phyloP scores from a whole-genome alignment of 176 grass and related monocot genomes.

The Musa itinerans region DNA sequence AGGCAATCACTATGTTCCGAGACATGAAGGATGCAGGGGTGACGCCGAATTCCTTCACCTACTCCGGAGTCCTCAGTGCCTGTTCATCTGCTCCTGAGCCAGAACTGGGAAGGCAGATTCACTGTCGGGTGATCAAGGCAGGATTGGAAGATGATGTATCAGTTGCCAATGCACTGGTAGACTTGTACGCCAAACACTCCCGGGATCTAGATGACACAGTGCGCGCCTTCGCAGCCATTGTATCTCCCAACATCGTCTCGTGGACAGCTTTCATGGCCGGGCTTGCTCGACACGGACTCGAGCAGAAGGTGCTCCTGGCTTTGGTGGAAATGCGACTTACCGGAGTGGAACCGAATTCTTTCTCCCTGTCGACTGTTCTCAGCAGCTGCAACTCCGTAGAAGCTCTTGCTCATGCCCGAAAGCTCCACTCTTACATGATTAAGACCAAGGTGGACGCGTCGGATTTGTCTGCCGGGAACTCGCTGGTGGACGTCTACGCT shows the following conservation, averaged over 20 bases:
- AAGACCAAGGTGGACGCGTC: slow-evolving; percentile 51
- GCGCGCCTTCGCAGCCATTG: slow-evolving; percentile 26
- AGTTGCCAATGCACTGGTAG: slow-evolving; percentile 48
- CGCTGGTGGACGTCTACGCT: slow-evolving; percentile 58
- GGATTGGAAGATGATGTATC: slow-evolving; percentile 38
- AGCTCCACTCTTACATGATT: slow-evolving; percentile 56
- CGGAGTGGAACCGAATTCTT: slow-evolving; percentile 62
- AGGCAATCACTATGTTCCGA: slow-evolving; percentile 35
- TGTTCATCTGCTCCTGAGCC: slow-evolving; percentile 27
- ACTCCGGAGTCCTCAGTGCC: slow-evolving; percentile 41
- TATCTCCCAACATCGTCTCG: slow-evolving; percentile 55
- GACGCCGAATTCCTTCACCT: slow-evolving; percentile 51
- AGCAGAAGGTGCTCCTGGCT: slow-evolving; percentile 24
- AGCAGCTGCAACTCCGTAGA: slow-evolving; percentile 33
- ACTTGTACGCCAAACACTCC: slow-evolving; percentile 58
- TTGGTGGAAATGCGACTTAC: slow-evolving; percentile 44
- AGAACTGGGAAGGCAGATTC: slow-evolving; percentile 39
- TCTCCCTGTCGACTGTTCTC: slow-evolving; percentile 66
- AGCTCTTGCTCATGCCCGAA: slow-evolving; percentile 28
- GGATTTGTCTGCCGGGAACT: slow-evolving; percentile 51
- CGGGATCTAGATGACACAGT: slow-evolving; percentile 22
- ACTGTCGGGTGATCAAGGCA: slow-evolving; percentile 47
- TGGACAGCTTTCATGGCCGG: slow-evolving; percentile 52
- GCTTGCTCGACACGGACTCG: slow-evolving; percentile 30
- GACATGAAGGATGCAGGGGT: slow-evolving; percentile 36